Percentiles rank a stretch among this genome's conserved stretches.
Evolutionary conservation across 139 green algal genomes (phyloP).

Genomic region (Volvox africanus): DNA sequence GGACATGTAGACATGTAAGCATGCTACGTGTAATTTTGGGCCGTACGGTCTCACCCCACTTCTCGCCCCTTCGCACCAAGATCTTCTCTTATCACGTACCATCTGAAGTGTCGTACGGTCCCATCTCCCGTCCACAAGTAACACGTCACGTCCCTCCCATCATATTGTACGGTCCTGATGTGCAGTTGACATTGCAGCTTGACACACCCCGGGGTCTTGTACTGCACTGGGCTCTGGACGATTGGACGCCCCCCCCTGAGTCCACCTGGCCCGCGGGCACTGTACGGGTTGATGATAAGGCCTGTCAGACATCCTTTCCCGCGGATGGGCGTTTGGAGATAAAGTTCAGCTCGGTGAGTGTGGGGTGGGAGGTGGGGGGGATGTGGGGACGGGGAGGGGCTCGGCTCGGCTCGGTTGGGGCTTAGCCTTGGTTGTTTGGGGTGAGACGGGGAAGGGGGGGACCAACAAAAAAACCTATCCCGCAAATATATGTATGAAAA

Average conservation of each 20-base stretch:
- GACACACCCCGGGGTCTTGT: conserved; percentile 29
- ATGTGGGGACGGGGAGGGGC: not conserved
- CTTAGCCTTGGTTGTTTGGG: not conserved
- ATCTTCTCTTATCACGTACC: not conserved
- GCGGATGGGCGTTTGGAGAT: conserved; percentile 59
- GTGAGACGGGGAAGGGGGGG: not conserved
- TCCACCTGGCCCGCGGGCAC: conserved; percentile 40
- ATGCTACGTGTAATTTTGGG: not conserved
- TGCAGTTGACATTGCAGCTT: conserved; percentile 10
- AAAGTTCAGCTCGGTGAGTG: conserved; percentile 57
- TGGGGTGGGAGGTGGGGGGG: not conserved
- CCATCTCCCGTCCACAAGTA: too few relatives aligned
- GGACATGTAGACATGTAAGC: not conserved
- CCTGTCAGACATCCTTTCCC: conserved; percentile 74
- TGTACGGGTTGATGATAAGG: conserved; percentile 61
- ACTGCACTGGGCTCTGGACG: conserved; percentile 87
- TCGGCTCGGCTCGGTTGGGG: too few relatives aligned
- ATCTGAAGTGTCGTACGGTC: not conserved
- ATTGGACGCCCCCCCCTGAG: conserved; percentile 74
- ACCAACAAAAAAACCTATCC: too few relatives aligned
- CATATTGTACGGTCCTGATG: not conserved
- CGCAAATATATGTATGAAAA: too few relatives aligned
- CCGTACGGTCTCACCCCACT: not conserved
- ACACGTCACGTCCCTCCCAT: not conserved
- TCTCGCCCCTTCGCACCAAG: not conserved